Base-by-base conservation (phyloP, 139 green algal species). In the Dunaliella sp. region DNA sequence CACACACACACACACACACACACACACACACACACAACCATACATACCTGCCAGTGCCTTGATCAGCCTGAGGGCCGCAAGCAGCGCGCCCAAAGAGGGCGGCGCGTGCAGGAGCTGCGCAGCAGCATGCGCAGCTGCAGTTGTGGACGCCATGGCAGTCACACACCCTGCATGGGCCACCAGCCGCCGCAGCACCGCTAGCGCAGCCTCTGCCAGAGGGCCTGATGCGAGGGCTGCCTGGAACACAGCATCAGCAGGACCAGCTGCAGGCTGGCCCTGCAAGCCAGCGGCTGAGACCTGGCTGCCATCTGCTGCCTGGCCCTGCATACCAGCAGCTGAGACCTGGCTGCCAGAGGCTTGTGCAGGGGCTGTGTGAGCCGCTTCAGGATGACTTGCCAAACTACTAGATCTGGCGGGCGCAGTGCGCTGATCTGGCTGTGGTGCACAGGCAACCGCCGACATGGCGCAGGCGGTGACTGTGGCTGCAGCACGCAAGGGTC, bases 151-250 rank as follows among this genome's bases (percentile, higher is more conserved):
- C 38, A 98, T 84, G 0, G 94, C 91, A 36, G 92, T 92, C 32
- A 96, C 83, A 84, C 95, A 96, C 33, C 89, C 92, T 36, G 89
- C 89, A 72, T 96, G 93, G 34, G 91, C 81, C 2, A 93, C 93
- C 32, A 94, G 87, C 16, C 87, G 86, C 0, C 89, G 37, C 37
- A 97, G 89, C 80, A 96, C 89, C 36, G 87, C 83, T 35, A 97
- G 86, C 1, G 93, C 88, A 79, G 88, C 65, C 22, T 87, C 86
- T 3, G 90, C 90, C 1, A 89, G 85, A 12, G 90, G 76, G 58
- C 86, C 88, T 32, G 79, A 86, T 1, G 59, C 31, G 30, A 26
- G 38, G 30, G n/a, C 36, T 81, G 76, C 82, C 31, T 26, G 32
- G 78, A 76, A 33, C 78, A 77, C n/a, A 32, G 24, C 76, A 48